These are phyloP conservation scores for Didymella glomerata DNA, from an alignment of 2,329 filamentous ascomycete species.

Conservation along the genomic window DNA sequence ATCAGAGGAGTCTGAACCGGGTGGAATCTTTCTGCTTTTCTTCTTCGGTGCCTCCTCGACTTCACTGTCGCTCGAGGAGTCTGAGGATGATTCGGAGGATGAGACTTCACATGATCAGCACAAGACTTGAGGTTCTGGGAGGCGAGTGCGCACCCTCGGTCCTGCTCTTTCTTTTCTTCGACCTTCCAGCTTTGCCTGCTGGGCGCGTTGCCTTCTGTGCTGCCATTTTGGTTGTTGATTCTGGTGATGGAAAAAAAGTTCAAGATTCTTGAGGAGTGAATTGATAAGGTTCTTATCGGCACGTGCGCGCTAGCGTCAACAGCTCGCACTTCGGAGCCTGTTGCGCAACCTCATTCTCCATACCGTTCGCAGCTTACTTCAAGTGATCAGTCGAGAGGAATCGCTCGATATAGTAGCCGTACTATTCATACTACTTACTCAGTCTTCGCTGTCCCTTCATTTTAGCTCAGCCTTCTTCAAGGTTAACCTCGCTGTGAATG, in stretches of 20 bases:
- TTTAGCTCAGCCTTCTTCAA: too few species aligned
- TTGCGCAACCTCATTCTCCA: too few species aligned
- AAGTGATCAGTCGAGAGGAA: too few species aligned
- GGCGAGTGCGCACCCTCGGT: constrained; percentile 34
- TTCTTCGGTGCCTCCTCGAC: constrained; percentile 31
- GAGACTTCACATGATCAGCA: constrained; percentile 36
- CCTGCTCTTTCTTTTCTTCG: constrained; percentile 44
- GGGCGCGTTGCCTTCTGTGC: constrained; percentile 25
- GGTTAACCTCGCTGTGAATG: too few species aligned
- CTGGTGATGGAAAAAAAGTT: constrained; percentile 25
- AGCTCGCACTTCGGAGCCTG: too few species aligned
- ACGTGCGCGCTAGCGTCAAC: constrained; percentile 28
- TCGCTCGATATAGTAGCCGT: too few species aligned
- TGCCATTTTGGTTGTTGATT: constrained; percentile 34
- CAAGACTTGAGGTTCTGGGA: not conserved
- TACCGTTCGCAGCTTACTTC: too few species aligned
- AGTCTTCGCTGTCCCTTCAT: too few species aligned
- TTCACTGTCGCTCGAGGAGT: constrained; percentile 43
- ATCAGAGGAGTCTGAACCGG: not conserved
- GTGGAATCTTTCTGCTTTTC: constrained; percentile 22
- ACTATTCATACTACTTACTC: too few species aligned
- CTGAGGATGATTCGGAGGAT: constrained; percentile 43
- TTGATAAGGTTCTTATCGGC: constrained; percentile 37
- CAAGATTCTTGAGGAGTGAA: constrained; percentile 35
- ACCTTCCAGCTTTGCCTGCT: constrained; percentile 34